Evolutionary conservation across 345 rosid species (phyloP).

Genomic region (Eucalyptus sideroxylon): DNA sequence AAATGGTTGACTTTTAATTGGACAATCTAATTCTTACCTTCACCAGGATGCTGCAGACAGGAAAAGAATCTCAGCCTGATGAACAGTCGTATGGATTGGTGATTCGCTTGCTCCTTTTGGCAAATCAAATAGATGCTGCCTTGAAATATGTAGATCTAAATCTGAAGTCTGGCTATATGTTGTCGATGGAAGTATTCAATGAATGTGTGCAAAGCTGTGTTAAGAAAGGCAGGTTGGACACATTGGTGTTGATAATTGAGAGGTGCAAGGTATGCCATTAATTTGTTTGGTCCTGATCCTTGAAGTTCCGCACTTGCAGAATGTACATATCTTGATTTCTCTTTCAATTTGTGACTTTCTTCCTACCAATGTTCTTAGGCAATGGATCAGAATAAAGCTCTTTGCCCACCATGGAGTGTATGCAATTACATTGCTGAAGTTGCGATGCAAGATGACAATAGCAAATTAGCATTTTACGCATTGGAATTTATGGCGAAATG

Average conservation of each 20-base stretch:
- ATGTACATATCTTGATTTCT: background rate
- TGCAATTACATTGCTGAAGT: conserved; percentile 61
- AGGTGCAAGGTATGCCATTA: conserved; percentile 72
- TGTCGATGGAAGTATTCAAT: conserved; percentile 41
- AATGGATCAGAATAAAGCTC: conserved; percentile 74
- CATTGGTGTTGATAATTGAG: conserved; percentile 62
- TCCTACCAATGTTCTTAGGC: conserved; percentile 22
- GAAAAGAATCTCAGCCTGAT: conserved; percentile 72
- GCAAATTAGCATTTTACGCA: conserved; percentile 66
- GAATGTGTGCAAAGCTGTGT: conserved; percentile 54
- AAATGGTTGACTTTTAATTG: background rate
- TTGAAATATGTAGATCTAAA: conserved; percentile 48
- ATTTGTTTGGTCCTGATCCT: background rate
- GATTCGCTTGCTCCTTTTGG: conserved; percentile 36
- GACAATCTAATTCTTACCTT: background rate
- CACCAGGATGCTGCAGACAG: conserved; percentile 76
- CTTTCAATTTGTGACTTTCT: conserved; percentile 5
- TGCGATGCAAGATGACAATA: conserved; percentile 66
- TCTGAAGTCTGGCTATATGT: conserved; percentile 45
- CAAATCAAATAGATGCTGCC: conserved; percentile 45
- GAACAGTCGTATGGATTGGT: conserved; percentile 77
- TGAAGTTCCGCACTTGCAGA: background rate
- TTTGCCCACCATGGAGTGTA: conserved; percentile 65
- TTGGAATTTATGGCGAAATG: conserved; percentile 79
- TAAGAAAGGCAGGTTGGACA: conserved; percentile 39